phyloP scores from a whole-genome alignment of 2,329 filamentous ascomycete genomes.

The Sclerotinia glacialis region DNA sequence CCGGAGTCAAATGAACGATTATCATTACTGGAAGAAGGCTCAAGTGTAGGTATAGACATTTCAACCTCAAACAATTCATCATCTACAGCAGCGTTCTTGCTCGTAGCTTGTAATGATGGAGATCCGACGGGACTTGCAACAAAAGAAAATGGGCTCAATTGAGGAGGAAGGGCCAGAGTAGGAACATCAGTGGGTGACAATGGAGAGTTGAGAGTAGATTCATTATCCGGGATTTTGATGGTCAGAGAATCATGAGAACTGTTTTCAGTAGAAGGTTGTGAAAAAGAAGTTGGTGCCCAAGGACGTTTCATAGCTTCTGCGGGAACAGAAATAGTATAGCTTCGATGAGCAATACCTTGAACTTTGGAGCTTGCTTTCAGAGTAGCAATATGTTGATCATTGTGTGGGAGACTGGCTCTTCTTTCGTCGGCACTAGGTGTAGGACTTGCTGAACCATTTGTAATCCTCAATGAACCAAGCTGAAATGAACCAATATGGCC shows the following conservation, averaged over 20 bases:
- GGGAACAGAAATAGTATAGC: conserved; percentile 30
- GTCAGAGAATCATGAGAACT: conserved; percentile 17
- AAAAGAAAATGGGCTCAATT: conserved; percentile 42
- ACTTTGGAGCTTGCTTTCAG: conserved; percentile 20
- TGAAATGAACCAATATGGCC: conserved; percentile 60
- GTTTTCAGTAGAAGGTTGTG: not conserved
- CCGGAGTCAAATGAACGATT: conserved; percentile 34
- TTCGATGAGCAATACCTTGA: conserved; percentile 28
- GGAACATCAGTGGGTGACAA: conserved; percentile 19
- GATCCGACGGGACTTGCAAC: conserved; percentile 36
- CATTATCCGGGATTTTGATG: conserved; percentile 16
- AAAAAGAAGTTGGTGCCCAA: conserved; percentile 23
- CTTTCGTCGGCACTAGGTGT: conserved; percentile 42
- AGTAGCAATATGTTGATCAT: not conserved
- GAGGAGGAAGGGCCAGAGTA: conserved; percentile 31
- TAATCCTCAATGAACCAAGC: conserved; percentile 60
- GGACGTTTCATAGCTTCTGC: conserved; percentile 26
- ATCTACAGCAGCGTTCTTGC: conserved; percentile 49
- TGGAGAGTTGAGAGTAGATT: not conserved
- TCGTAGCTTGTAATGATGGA: conserved; percentile 46
- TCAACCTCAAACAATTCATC: conserved; percentile 47
- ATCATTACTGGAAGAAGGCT: conserved; percentile 16
- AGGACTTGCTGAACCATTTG: conserved; percentile 56
- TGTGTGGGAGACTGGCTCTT: conserved; percentile 22
- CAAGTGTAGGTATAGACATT: conserved; percentile 27